Evolutionary conservation across 148 eudicot genomes (phyloP).

Genomic region (Camellia granthamiana): DNA sequence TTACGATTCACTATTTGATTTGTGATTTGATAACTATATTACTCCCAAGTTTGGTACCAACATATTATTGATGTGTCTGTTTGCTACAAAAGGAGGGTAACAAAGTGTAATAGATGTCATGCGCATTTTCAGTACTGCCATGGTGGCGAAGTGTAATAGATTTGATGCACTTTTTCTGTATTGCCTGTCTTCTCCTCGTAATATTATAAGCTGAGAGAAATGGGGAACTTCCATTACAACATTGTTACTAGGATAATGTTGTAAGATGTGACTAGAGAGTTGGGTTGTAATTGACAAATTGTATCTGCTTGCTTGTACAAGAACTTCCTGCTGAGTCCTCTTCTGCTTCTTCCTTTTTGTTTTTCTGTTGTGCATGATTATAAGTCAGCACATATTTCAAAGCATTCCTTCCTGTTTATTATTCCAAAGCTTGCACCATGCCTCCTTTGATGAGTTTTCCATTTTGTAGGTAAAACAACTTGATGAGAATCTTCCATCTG

Average conservation of each 20-base stretch:
- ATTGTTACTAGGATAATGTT: not conserved
- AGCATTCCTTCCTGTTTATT: not conserved
- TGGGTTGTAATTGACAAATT: not conserved
- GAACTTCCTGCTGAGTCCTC: not conserved
- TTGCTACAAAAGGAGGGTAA: too few species aligned
- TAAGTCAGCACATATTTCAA: not conserved
- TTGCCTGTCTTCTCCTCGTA: too few species aligned
- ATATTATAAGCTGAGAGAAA: too few species aligned
- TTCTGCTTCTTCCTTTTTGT: not conserved
- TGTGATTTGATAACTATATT: too few species aligned
- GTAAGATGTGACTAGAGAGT: not conserved
- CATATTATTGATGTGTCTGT: not conserved
- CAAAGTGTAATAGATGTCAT: too few species aligned
- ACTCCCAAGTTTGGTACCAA: not conserved
- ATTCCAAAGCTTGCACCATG: not conserved
- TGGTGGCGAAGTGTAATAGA: too few species aligned
- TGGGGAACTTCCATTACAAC: too few species aligned
- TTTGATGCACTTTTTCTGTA: too few species aligned
- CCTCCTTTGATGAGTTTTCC: conserved; percentile 1
- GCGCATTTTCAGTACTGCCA: not conserved
- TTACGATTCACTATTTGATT: too few species aligned
- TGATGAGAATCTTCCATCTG: conserved; percentile 65
- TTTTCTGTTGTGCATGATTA: not conserved
- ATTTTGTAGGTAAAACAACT: conserved; percentile 63
- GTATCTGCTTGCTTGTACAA: not conserved